Evolutionary conservation across 352 stramenopile genomes (phyloP).

Genomic region (Phytopythium delawarense): DNA sequence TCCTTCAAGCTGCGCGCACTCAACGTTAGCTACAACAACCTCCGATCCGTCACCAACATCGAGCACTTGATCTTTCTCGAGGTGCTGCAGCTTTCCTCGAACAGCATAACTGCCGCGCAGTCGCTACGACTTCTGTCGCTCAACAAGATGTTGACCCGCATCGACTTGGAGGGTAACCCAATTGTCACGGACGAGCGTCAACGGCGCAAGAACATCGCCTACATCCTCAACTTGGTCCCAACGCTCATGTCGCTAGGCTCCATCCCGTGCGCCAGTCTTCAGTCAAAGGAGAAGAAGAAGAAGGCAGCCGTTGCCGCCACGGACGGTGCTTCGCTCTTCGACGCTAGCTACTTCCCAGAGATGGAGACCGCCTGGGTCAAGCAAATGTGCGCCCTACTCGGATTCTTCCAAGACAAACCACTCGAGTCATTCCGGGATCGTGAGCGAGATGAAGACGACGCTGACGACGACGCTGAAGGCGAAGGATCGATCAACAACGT

Average conservation of each 20-base stretch:
- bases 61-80: conserved; percentile 62
- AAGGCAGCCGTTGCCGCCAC: background rate
- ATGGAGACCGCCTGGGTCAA: conserved; percentile 46
- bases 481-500: conserved; percentile 6
- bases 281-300: conserved; percentile 60
- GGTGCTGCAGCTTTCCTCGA: conserved; percentile 47
- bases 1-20: conserved; percentile 59
- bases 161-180: conserved; percentile 76
- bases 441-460: conserved; percentile 24
- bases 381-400: conserved; percentile 46
- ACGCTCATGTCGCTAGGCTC: conserved; percentile 57
- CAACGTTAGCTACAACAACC: conserved; percentile 47
- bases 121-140: conserved; percentile 66
- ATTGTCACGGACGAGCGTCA: conserved; percentile 65
- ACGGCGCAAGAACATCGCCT: conserved; percentile 61
- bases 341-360: conserved; percentile 33
- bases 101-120: conserved; percentile 41
- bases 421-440: conserved; percentile 10
- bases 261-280: conserved; percentile 35
- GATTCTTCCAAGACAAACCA: conserved; percentile 40
- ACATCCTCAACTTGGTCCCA: conserved; percentile 76
- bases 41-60: conserved; percentile 68
- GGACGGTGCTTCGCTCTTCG: conserved; percentile 37
- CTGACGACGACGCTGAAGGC: conserved; percentile 23
- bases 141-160: conserved; percentile 61